Percentiles rank a stretch among this genome's conserved stretches.
phyloP scores from a whole-genome alignment of 2,329 filamentous ascomycete species.

The Rhexocercosporidium sp. region DNA sequence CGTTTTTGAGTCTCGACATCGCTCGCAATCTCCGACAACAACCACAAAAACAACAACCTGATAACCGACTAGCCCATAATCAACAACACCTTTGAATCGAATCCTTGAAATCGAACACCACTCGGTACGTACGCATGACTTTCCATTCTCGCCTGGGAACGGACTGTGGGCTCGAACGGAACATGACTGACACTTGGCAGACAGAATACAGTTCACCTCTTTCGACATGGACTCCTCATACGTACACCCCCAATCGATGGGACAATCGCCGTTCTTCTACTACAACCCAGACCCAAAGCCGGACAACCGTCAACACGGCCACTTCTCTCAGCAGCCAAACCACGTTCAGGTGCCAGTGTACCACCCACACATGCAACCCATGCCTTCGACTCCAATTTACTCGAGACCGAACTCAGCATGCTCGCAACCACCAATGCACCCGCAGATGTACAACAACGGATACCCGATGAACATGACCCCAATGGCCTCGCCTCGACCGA shows the following conservation, averaged over 20 bases:
- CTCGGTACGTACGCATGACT: constrained; percentile 29
- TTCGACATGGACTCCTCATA: constrained; percentile 42
- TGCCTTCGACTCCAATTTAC: constrained; percentile 68
- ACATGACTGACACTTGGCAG: constrained; percentile 35
- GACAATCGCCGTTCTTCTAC: constrained; percentile 82
- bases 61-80: constrained; percentile 33
- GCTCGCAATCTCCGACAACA: constrained; percentile 22
- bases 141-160: background rate
- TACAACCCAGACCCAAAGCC: constrained; percentile 79
- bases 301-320: constrained; percentile 75
- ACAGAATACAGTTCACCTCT: constrained; percentile 20
- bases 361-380: constrained; percentile 55
- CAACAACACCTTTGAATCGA: constrained; percentile 19
- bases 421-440: constrained; percentile 58
- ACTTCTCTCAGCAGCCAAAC: constrained; percentile 69
- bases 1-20: constrained; percentile 24
- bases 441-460: constrained; percentile 39
- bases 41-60: constrained; percentile 24
- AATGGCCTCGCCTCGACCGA: constrained; percentile 74
- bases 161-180: constrained; percentile 1
- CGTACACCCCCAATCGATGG: constrained; percentile 59
- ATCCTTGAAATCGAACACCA: constrained; percentile 14
- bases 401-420: constrained; percentile 68
- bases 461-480: constrained; percentile 64
- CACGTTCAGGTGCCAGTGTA: constrained; percentile 57